Percentiles rank a stretch among this genome's conserved stretches.
These are phyloP conservation scores for Oldenlandia corymbosa DNA, from an alignment of 257 asterid genomes.

Conservation along the genomic window DNA sequence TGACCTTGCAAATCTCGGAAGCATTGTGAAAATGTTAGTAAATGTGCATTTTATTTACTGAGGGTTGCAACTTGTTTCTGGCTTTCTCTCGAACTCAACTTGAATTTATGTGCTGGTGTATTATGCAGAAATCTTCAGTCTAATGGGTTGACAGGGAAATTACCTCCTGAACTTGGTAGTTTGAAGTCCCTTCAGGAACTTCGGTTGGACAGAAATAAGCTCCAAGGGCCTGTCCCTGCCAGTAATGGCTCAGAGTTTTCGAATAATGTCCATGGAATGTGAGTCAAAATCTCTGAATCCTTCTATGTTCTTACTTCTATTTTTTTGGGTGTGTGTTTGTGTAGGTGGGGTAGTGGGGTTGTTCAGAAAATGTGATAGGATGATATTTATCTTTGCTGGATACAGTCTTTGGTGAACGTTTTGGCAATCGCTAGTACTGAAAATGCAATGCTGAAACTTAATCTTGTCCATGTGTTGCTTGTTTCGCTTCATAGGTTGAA, in stretches of 20 bases:
- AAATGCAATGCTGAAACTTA: too few relatives aligned
- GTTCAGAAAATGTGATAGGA: too few relatives aligned
- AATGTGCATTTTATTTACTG: conserved; percentile 10
- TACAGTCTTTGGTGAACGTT: too few relatives aligned
- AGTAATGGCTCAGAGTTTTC: conserved; percentile 46
- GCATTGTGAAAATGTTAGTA: conserved; percentile 63
- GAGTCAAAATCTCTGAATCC: conserved; percentile 26
- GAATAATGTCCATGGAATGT: conserved; percentile 49
- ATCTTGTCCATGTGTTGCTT: too few relatives aligned
- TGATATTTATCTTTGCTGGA: too few relatives aligned
- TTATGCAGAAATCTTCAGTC: conserved; percentile 72
- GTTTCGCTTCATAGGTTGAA: too few relatives aligned
- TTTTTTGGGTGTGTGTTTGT: too few relatives aligned
- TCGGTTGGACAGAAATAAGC: conserved; percentile 78
- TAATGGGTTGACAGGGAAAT: conserved; percentile 75
- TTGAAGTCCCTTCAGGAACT: conserved; percentile 72
- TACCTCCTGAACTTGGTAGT: conserved; percentile 75
- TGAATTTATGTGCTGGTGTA: conserved; percentile 1
- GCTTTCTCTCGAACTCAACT: not conserved
- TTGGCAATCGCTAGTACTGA: too few relatives aligned
- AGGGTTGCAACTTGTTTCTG: conserved; percentile 13
- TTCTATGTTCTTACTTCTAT: not conserved
- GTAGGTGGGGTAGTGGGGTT: too few relatives aligned
- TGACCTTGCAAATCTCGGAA: conserved; percentile 64
- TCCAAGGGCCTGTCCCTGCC: conserved; percentile 63